A percentile compares a stretch with the other conserved stretches of the same genome.
phyloP scores from a whole-genome alignment of 129 eudicot genomes.

The Lactuca saligna region DNA sequence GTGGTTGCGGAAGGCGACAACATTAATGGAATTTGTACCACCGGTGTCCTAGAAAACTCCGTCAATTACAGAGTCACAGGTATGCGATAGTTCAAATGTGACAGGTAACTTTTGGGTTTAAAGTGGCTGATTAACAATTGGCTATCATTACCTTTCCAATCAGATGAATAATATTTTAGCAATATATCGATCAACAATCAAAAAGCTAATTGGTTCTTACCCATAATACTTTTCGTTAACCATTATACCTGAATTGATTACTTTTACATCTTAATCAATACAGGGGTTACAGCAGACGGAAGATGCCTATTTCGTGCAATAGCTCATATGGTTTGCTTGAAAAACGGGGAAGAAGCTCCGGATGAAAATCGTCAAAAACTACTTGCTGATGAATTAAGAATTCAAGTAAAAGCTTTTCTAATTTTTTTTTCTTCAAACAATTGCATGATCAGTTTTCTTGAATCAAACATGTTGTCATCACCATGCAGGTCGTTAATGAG shows the following conservation, averaged over 20 bases:
- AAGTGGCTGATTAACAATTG: too few relatives aligned
- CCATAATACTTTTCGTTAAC: too few relatives aligned
- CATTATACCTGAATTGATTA: too few relatives aligned
- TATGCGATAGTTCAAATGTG: neutral
- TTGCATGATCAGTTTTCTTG: neutral
- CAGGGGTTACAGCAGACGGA: slow-evolving; percentile 64
- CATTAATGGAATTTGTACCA: neutral
- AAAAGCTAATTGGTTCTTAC: neutral
- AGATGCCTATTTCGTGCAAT: slow-evolving; percentile 64
- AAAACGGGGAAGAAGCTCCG: slow-evolving; percentile 55
- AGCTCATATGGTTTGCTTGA: slow-evolving; percentile 63
- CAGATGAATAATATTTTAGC: neutral
- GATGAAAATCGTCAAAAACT: slow-evolving; percentile 58
- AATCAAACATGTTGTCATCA: neutral
- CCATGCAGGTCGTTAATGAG: slow-evolving; percentile 47
- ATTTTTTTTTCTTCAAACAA: too few relatives aligned
- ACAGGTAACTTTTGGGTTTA: neutral
- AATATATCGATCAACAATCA: neutral
- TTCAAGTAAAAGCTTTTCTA: slow-evolving; percentile 34
- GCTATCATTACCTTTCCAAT: neutral
- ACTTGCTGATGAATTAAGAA: slow-evolving; percentile 67
- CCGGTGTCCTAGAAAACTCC: neutral
- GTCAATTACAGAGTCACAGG: slow-evolving; percentile 51
- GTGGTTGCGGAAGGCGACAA: neutral
- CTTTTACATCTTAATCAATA: neutral